Conservation (phyloP, 2,329 filamentous ascomycete species). For the Gaeumannomyces sp. region DNA sequence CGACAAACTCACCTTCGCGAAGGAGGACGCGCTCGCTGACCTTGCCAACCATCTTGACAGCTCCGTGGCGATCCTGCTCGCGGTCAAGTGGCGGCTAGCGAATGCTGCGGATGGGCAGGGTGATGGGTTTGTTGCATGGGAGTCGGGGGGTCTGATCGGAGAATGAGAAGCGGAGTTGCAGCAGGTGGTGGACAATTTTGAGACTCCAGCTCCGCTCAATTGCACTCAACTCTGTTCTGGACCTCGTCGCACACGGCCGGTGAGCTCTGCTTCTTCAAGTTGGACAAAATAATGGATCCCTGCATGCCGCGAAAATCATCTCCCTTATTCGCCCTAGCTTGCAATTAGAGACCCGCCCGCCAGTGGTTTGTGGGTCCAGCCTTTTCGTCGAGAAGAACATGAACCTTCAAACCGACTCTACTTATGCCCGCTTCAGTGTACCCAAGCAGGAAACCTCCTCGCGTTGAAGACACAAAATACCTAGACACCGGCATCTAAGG, state of each 20-base stretch:
- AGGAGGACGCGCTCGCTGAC: constrained; percentile 60
- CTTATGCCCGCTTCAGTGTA: no score
- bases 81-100: neutral
- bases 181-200: neutral
- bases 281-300: neutral
- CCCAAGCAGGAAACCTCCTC: no score
- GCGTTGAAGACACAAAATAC: no score
- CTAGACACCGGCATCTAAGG: no score
- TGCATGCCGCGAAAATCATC: neutral
- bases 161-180: neutral
- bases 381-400: neutral
- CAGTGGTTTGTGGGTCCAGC: neutral
- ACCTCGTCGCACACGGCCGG: neutral
- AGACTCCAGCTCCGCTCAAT: neutral
- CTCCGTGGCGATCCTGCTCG: neutral
- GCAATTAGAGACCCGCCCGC: no score
- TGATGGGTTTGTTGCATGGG: neutral
- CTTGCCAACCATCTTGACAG: constrained; percentile 51
- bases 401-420: no score
- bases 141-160: neutral
- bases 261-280: neutral
- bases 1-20: constrained; percentile 47
- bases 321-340: neutral
- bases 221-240: neutral
- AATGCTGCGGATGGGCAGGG: neutral